Conservation (phyloP, 1,284 basidiomycete genomes). For the Porogramme epimiltina region DNA sequence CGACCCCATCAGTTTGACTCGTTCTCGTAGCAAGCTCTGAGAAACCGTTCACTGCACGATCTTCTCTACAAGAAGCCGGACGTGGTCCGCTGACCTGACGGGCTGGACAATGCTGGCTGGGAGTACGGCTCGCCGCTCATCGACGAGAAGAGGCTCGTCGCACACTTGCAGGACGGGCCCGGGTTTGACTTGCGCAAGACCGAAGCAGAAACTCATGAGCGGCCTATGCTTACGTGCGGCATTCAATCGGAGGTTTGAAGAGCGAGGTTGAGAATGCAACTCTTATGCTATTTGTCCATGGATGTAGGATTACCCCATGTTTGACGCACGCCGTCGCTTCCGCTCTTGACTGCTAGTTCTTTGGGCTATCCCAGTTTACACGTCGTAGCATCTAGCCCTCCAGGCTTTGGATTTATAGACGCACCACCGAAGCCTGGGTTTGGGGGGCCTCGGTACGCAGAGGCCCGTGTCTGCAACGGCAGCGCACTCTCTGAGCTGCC, state of each 20-base stretch:
- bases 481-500: neutral
- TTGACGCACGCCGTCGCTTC: too few relatives aligned
- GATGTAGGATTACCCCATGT: constrained; percentile 41
- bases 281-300: constrained; percentile 49
- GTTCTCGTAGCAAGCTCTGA: constrained; percentile 4
- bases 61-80: constrained; percentile 22
- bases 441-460: constrained; percentile 1
- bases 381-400: constrained; percentile 42
- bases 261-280: constrained; percentile 39
- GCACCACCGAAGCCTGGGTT: constrained; percentile 37
- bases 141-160: constrained; percentile 40
- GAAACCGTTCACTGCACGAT: constrained; percentile 20
- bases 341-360: too few relatives aligned
- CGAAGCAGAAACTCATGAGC: constrained; percentile 41
- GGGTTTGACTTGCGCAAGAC: constrained; percentile 45
- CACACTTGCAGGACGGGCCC: constrained; percentile 41
- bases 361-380: too few relatives aligned
- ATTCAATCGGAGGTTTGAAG: constrained; percentile 38
- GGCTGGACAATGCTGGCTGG: constrained; percentile 40
- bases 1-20: too few relatives aligned
- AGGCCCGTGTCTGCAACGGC: constrained; percentile 4
- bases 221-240: constrained; percentile 48
- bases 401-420: constrained; percentile 41
- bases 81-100: constrained; percentile 40
- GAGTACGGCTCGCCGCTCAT: constrained; percentile 41